Base-by-base conservation (phyloP, 2,329 filamentous ascomycete species). In the Alternaria triticina region DNA sequence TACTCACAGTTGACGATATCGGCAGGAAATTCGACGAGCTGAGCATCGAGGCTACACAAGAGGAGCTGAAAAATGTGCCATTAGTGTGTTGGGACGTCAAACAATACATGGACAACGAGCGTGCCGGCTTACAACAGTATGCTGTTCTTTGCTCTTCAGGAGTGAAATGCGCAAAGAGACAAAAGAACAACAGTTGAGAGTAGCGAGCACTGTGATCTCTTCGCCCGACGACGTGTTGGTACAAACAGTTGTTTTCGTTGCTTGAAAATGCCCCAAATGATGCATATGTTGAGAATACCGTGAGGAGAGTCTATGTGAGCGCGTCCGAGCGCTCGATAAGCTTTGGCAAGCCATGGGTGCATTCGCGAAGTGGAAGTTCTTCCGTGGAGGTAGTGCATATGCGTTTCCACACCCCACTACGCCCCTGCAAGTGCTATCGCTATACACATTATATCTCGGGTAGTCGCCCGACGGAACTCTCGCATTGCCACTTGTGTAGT, bases 61-160 rank as follows among this genome's bases (percentile, higher is more conserved):
- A 17, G 15, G 49, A 36, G 28, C 17, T 52, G 8, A 25, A 15
- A 13, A 36, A 36, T 15, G 49, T 30, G 15, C 49, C 49, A 6
- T 36, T 52, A 11, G 28, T 52, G 15, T 52, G 49, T 28, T 52
- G 49, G 49, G 15, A 22, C 11, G 49, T 52, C 10, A 52, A 52
- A 28, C 11, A n/a, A 5, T 13, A 36, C n/a, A 52, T 52, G 49
- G 28, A 17, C 12, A 13, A 36, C 11, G 20, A 33, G 25, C 15
- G 13, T 15, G 49, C 13, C 20, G 28, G 17, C 11, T 30, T 36
- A 12, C n/a, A 30, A 52, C 49, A 52, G 17, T 52, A 52, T 63
- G 64, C 13, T 82, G 73, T 4, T 36, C 33, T 36, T 36, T 40
- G 36, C 15, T 40, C 36, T 40, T 40, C 36, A 40, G 36, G n/a